Conservation (phyloP, 2,329 filamentous ascomycete genomes). For the Tolypocladium ophioglossoides region DNA sequence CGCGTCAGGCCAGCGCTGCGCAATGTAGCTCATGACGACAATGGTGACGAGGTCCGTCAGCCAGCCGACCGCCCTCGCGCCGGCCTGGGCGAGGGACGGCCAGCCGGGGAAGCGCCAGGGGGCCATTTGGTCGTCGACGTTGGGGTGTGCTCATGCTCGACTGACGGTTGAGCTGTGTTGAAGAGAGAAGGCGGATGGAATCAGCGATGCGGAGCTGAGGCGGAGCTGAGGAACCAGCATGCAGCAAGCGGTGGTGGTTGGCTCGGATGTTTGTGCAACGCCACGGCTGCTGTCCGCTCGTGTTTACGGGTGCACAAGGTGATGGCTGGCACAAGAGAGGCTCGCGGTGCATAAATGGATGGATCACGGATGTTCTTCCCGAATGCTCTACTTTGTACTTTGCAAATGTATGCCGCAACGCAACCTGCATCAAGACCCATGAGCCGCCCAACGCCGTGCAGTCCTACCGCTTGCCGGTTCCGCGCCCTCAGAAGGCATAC, state of each 20-base stretch:
- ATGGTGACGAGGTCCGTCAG: slow-evolving; percentile 19
- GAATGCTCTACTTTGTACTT: not conserved
- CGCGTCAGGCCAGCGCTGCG: slow-evolving; percentile 19
- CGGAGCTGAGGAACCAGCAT: no score
- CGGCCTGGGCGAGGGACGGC: slow-evolving; percentile 11
- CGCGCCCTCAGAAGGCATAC: slow-evolving; percentile 37
- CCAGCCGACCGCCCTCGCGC: slow-evolving; percentile 19
- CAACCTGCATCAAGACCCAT: not conserved
- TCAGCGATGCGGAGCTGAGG: not conserved
- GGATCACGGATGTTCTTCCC: not conserved
- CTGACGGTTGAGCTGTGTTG: not conserved
- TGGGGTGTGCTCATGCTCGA: not conserved
- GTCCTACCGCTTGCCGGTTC: no score
- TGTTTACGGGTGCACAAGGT: not conserved
- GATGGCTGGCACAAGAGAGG: not conserved
- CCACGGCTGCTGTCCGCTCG: no score
- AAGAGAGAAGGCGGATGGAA: not conserved
- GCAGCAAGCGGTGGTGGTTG: not conserved
- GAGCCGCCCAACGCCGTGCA: not conserved
- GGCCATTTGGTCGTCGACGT: not conserved
- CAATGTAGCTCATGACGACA: slow-evolving; percentile 19
- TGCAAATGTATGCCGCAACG: not conserved
- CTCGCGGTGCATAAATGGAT: not conserved
- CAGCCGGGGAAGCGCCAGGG: slow-evolving; percentile 1
- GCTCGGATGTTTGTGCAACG: not conserved